phyloP scores from a whole-genome alignment of 1,139 yeast species.

The Geotrichum citri-aurantii region DNA sequence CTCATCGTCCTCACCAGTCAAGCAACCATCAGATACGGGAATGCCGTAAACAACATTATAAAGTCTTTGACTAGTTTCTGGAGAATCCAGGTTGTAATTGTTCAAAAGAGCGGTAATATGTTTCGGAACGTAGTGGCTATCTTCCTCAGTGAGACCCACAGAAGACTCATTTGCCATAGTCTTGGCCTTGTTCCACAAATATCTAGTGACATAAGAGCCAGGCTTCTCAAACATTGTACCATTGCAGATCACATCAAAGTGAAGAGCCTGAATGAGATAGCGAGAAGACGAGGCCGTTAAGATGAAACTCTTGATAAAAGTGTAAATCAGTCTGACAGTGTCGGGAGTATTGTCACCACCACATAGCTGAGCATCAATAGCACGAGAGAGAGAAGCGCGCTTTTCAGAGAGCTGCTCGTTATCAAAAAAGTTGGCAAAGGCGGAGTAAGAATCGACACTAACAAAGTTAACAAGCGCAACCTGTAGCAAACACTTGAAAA shows the following conservation, averaged over 20 bases:
- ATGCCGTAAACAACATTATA: slow-evolving; percentile 25
- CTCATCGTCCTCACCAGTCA: slow-evolving; percentile 25
- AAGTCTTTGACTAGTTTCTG: slow-evolving; percentile 26
- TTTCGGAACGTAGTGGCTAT: slow-evolving; percentile 20
- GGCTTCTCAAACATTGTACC: slow-evolving; percentile 10
- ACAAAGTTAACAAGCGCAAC: slow-evolving; percentile 19
- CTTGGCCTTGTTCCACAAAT: slow-evolving; percentile 28
- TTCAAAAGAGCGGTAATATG: slow-evolving; percentile 22
- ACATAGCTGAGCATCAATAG: slow-evolving; percentile 38
- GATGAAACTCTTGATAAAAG: slow-evolving; percentile 30
- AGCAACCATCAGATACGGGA: slow-evolving; percentile 20
- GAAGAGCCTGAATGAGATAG: slow-evolving; percentile 33
- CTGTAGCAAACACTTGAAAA: slow-evolving; percentile 16
- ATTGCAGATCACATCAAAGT: slow-evolving; percentile 25
- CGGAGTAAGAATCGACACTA: slow-evolving; percentile 23
- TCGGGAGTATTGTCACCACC: slow-evolving; percentile 35
- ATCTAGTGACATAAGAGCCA: slow-evolving; percentile 16
- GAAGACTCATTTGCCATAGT: slow-evolving; percentile 4
- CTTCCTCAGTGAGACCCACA: slow-evolving; percentile 16
- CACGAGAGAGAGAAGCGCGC: slow-evolving; percentile 25
- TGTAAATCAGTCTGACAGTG: slow-evolving; percentile 27
- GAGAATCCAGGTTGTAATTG: slow-evolving; percentile 19
- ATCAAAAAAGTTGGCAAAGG: slow-evolving; percentile 12
- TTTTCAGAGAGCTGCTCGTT: slow-evolving; percentile 11
- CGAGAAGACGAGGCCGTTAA: slow-evolving; percentile 29